Evolutionary conservation across 257 asterid species (phyloP), one percentile per base, ranked within the genome.

Genomic region (Nicotiana paniculata): DNA sequence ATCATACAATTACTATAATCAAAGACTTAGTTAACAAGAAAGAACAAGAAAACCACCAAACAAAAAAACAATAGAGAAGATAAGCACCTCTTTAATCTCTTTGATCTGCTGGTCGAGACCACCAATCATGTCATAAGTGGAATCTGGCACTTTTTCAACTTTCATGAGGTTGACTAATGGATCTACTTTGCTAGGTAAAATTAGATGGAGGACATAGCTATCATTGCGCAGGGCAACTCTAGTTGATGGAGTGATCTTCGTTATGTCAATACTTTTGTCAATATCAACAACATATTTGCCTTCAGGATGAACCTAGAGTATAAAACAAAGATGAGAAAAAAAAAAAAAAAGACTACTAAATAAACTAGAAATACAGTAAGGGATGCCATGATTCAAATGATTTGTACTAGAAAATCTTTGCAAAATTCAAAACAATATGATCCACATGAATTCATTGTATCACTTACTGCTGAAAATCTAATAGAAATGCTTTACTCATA

Each of bases 101-200:
- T 95, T 95, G 82, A 95, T 95, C 88, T 95, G 98, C 90, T 93
- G 97, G 86, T 95, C 98, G 58, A 95, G 97, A 64, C 98, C 97
- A 86, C 99, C 99, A 87, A 95, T 95, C 99, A 95, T 95, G 91
- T 95, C 98, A 86, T 93, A 95, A 18, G 99, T 93, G 83, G 98
- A 95, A 83, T 95, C 97, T 0, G 98, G 98, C 76, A 95, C 99
- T 85, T 95, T 95, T 65, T 95, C 99, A 70, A 95, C 99, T 90
- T 95, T 92, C 99, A 95, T 93, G 58, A 95, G 97, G 83, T 95
- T 95, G 87, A 95, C 97, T 86, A 93, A 82, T 0, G 98, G 97
- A 91, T 95, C 97, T 77, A 93, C 97, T 90, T 95, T 93, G 86
- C 97, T 93, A 4, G 99, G 97, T 55, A 95, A 90, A 79, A 95